Percentiles rank a stretch among this genome's conserved stretches.
Conservation (phyloP, 1,284 basidiomycete genomes). For the Ustilago esculenta region DNA sequence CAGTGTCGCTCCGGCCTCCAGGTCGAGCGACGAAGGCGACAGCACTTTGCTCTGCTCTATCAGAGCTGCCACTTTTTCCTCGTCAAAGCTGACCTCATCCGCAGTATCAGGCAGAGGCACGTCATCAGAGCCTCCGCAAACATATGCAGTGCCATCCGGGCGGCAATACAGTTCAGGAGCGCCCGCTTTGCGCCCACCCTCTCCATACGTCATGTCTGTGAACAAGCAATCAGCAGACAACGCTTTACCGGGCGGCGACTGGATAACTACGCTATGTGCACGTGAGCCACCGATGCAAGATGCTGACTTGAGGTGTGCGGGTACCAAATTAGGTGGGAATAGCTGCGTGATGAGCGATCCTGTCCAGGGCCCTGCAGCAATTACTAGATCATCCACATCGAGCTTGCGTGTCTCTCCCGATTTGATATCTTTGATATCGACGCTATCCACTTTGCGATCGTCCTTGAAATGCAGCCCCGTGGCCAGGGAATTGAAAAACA, state of each 20-base stretch:
- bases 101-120: constrained; percentile 66
- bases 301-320: constrained; percentile 63
- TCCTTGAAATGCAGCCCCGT: constrained; percentile 38
- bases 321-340: constrained; percentile 68
- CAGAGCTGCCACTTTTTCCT: constrained; percentile 68
- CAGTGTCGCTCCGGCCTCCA: constrained; percentile 64
- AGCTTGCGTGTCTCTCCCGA: constrained; percentile 14
- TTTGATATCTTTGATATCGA: constrained; percentile 27
- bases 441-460: constrained; percentile 26
- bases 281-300: constrained; percentile 68
- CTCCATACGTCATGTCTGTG: constrained; percentile 69
- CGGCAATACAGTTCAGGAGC: constrained; percentile 63
- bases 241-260: constrained; percentile 49
- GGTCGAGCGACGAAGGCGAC: constrained; percentile 68
- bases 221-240: constrained; percentile 70
- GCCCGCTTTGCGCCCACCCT: constrained; percentile 33
- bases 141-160: constrained; percentile 67
- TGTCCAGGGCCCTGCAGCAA: constrained; percentile 76
- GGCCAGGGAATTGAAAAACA: constrained; percentile 66
- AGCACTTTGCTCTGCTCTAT: constrained; percentile 69
- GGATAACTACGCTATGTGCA: constrained; percentile 70
- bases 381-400: constrained; percentile 30
- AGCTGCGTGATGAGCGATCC: constrained; percentile 72
- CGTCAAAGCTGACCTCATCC: constrained; percentile 59
- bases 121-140: constrained; percentile 68